phyloP scores from a whole-genome alignment of 2,329 filamentous ascomycete species.

The Herpotrichia juniperi region DNA sequence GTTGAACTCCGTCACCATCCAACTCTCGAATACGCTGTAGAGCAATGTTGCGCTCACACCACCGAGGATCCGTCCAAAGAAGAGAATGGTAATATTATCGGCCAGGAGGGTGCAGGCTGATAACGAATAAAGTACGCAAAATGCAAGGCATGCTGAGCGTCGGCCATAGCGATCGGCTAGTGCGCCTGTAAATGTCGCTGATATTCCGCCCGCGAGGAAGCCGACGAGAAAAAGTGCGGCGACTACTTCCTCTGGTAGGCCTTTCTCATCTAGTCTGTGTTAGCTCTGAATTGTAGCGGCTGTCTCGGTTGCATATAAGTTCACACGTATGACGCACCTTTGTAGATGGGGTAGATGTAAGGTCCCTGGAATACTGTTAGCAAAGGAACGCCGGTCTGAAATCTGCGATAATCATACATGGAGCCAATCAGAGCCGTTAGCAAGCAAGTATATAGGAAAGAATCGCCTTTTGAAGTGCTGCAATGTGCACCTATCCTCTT shows the following conservation, averaged over 20 bases:
- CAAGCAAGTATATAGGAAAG: slow-evolving; percentile 53
- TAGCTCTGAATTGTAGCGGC: background rate
- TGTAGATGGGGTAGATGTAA: slow-evolving; percentile 60
- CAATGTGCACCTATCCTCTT: slow-evolving; percentile 33
- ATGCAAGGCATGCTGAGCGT: slow-evolving; percentile 59
- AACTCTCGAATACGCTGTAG: slow-evolving; percentile 66
- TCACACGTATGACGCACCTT: slow-evolving; percentile 35
- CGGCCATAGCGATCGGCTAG: slow-evolving; percentile 60
- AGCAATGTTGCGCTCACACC: slow-evolving; percentile 63
- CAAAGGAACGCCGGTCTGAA: background rate
- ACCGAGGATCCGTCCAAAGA: slow-evolving; percentile 60
- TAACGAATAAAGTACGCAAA: slow-evolving; percentile 60
- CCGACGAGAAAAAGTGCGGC: slow-evolving; percentile 47
- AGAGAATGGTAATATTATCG: slow-evolving; percentile 53
- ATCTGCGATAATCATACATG: background rate
- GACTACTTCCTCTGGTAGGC: slow-evolving; percentile 52
- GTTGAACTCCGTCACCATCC: slow-evolving; percentile 66
- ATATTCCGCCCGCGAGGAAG: slow-evolving; percentile 57
- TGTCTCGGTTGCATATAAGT: background rate
- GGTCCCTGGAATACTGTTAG: slow-evolving; percentile 45
- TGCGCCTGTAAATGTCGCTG: slow-evolving; percentile 56
- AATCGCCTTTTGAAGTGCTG: slow-evolving; percentile 49
- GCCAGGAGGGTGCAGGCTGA: slow-evolving; percentile 61
- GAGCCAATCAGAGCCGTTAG: slow-evolving; percentile 55
- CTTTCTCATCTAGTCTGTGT: slow-evolving; percentile 48